Percentiles rank a stretch among this genome's conserved stretches.
These are phyloP conservation scores for Sclerotinia sclerotiorum DNA, from an alignment of 2,329 filamentous ascomycete species.

Conservation along the genomic window DNA sequence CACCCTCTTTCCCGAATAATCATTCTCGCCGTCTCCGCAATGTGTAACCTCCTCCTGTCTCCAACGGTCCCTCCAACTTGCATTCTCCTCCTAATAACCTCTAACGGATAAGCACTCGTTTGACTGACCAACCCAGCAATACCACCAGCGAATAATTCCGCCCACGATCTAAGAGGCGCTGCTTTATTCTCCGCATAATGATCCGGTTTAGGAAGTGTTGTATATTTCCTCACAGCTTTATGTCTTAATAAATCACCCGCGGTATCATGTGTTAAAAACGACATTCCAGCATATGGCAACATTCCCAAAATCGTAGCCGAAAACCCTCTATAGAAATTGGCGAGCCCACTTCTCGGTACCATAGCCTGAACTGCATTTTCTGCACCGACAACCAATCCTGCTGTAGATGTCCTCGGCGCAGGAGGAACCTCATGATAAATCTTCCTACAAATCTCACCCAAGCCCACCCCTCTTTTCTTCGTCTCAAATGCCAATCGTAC, in stretches of 20 bases:
- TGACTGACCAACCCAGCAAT: slow-evolving; percentile 86
- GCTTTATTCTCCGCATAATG: slow-evolving; percentile 59
- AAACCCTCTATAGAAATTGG: slow-evolving; percentile 96
- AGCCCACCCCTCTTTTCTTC: slow-evolving; percentile 66
- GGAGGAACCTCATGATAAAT: slow-evolving; percentile 77
- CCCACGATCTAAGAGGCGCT: slow-evolving; percentile 76
- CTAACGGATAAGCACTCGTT: slow-evolving; percentile 88
- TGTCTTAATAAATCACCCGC: slow-evolving; percentile 79
- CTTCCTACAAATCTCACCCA: slow-evolving; percentile 67
- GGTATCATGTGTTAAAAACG: slow-evolving; percentile 92
- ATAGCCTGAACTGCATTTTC: slow-evolving; percentile 51
- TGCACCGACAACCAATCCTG: slow-evolving; percentile 44
- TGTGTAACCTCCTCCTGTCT: slow-evolving; percentile 75
- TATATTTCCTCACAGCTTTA: slow-evolving; percentile 66
- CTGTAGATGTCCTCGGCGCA: slow-evolving; percentile 42
- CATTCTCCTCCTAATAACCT: slow-evolving; percentile 90
- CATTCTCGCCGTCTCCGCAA: slow-evolving; percentile 73
- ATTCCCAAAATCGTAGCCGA: slow-evolving; percentile 87
- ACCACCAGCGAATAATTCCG: slow-evolving; percentile 81
- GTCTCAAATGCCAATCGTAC: slow-evolving; percentile 96
- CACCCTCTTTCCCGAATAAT: slow-evolving; percentile 76
- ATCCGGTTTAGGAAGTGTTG: slow-evolving; percentile 66
- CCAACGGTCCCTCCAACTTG: slow-evolving; percentile 94
- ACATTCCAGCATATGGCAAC: slow-evolving; percentile 94
- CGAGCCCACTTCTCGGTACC: slow-evolving; percentile 65